phyloP scores from a whole-genome alignment of 2,329 filamentous ascomycete genomes.

The Colletotrichum cereale region DNA sequence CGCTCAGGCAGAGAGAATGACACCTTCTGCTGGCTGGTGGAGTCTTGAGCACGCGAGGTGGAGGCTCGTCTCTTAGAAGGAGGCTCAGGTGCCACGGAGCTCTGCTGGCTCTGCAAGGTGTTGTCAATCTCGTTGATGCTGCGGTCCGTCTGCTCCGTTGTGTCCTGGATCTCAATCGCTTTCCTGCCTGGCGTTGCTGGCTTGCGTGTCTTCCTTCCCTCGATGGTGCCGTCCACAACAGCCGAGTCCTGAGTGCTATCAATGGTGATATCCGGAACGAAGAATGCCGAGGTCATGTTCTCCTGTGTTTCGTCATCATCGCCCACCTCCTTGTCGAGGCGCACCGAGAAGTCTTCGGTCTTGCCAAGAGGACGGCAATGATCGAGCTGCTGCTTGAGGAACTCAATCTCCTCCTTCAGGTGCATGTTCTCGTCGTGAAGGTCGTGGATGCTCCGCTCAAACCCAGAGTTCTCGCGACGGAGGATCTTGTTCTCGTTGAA shows the following conservation, averaged over 20 bases:
- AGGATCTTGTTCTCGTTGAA: conserved; percentile 66
- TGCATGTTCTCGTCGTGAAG: conserved; percentile 61
- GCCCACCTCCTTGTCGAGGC: conserved; percentile 49
- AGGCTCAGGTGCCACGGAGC: conserved; percentile 33
- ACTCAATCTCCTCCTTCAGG: conserved; percentile 61
- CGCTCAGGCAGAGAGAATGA: conserved; percentile 57
- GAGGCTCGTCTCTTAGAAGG: conserved; percentile 44
- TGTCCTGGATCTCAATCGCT: conserved; percentile 46
- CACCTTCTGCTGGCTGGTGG: conserved; percentile 51
- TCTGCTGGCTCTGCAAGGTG: conserved; percentile 43
- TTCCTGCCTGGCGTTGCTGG: conserved; percentile 50
- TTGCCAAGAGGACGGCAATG: conserved; percentile 55
- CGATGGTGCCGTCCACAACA: conserved; percentile 34
- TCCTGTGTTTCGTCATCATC: conserved; percentile 51
- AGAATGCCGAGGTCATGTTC: conserved; percentile 71
- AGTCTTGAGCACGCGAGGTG: conserved; percentile 22
- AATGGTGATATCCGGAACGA: conserved; percentile 70
- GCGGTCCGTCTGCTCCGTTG: conserved; percentile 46
- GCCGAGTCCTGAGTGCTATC: conserved; percentile 55
- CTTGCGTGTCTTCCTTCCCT: conserved; percentile 31
- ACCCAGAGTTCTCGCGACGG: conserved; percentile 61
- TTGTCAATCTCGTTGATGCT: conserved; percentile 39
- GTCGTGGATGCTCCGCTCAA: conserved; percentile 59
- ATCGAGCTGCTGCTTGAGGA: conserved; percentile 59
- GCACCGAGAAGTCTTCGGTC: conserved; percentile 51